Conservation (phyloP, 2,329 filamentous ascomycete species). For the Fusarium lateritium region DNA sequence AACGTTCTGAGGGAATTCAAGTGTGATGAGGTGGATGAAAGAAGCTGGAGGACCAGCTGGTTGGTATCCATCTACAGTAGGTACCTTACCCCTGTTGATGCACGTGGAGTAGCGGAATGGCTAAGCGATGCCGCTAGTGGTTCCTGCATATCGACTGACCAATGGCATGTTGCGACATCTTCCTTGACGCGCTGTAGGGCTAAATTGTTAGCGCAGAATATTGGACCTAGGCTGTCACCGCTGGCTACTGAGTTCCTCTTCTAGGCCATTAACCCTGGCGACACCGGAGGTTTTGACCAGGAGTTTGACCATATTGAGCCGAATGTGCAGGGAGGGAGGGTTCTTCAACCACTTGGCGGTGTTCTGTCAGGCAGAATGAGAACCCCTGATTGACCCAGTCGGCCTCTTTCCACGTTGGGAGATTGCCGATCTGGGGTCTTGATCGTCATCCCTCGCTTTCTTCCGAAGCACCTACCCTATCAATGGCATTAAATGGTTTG, state of each 20-base stretch:
- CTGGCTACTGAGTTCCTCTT: conserved; percentile 27
- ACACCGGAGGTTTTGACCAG: conserved; percentile 8
- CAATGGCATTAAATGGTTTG: conserved; percentile 19
- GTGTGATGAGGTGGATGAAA: conserved; percentile 4
- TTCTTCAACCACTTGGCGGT: not conserved
- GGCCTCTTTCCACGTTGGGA: conserved; percentile 21
- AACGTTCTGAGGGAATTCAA: not conserved
- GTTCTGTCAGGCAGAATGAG: not conserved
- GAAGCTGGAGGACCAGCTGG: conserved; percentile 1
- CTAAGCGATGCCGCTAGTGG: conserved; percentile 32
- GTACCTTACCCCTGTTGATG: conserved; percentile 23
- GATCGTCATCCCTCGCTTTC: conserved; percentile 32
- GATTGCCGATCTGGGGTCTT: conserved; percentile 42
- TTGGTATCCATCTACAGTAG: not conserved
- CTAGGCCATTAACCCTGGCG: conserved; percentile 14
- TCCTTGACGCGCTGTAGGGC: conserved; percentile 28
- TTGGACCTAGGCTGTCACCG: conserved; percentile 5
- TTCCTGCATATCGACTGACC: conserved; percentile 21
- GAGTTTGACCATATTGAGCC: not conserved
- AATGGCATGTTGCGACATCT: conserved; percentile 20
- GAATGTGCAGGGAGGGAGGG: not conserved
- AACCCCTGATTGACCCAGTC: conserved; percentile 3
- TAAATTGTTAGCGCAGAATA: conserved; percentile 19
- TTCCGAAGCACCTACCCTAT: conserved; percentile 26
- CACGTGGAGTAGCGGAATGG: conserved; percentile 21